Evolutionary conservation across 1,284 basidiomycete species (phyloP).

Genomic region (Tilletiopsis washingtonensis): DNA sequence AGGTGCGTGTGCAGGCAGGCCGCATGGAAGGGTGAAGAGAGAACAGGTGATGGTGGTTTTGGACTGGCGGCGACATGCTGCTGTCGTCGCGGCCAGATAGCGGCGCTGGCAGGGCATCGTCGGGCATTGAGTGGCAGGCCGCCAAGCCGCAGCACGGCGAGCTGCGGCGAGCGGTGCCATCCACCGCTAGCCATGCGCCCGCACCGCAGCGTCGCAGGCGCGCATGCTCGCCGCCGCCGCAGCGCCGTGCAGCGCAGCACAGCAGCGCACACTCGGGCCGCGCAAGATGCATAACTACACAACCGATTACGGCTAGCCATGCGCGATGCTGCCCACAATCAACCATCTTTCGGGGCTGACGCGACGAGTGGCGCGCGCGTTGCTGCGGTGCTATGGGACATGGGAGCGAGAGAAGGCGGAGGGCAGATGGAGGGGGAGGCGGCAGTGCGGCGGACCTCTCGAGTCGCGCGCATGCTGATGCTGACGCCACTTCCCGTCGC

Average conservation of each 20-base stretch:
- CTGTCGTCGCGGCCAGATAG: too few relatives aligned
- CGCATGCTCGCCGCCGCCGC: too few relatives aligned
- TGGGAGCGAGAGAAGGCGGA: neutral
- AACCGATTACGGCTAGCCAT: constrained; percentile 39
- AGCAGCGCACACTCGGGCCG: too few relatives aligned
- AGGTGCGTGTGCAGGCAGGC: constrained; percentile 56
- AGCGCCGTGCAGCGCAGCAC: too few relatives aligned
- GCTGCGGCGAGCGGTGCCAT: too few relatives aligned
- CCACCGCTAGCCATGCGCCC: too few relatives aligned
- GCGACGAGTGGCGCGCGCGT: neutral
- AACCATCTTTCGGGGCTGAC: constrained; percentile 49
- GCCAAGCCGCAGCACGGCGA: too few relatives aligned
- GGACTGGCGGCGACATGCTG: too few relatives aligned
- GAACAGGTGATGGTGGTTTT: too few relatives aligned
- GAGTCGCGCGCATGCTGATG: neutral
- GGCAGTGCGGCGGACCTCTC: neutral
- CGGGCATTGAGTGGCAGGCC: too few relatives aligned
- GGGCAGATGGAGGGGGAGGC: neutral
- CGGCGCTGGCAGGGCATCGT: too few relatives aligned
- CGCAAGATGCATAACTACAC: constrained; percentile 4
- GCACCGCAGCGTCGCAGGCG: too few relatives aligned
- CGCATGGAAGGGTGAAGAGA: neutral
- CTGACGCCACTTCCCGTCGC: constrained; percentile 3
- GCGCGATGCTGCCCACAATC: constrained; percentile 42
- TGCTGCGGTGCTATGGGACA: neutral